Conservation (phyloP, 768 basidiomycete species). For the Suillus occidentalis region DNA sequence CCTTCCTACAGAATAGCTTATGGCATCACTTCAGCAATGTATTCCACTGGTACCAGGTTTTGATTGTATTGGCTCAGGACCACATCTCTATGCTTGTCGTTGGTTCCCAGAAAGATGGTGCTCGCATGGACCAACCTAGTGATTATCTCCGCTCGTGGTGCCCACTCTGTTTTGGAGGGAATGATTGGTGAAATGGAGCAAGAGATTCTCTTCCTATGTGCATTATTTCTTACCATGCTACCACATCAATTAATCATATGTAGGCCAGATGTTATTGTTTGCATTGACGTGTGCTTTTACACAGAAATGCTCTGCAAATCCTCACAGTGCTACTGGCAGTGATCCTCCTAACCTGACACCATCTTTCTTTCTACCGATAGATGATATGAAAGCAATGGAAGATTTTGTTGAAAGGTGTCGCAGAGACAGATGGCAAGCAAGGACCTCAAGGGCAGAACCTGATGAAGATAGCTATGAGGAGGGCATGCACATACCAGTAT, state of each 20-base stretch:
- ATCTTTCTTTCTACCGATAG: neutral
- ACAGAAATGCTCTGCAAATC: conserved; percentile 27
- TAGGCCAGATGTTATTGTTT: conserved; percentile 30
- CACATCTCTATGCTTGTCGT: conserved; percentile 13
- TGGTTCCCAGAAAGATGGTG: neutral
- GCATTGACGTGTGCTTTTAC: conserved; percentile 37
- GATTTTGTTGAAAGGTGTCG: conserved; percentile 3
- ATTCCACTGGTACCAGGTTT: conserved; percentile 26
- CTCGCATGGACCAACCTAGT: conserved; percentile 7
- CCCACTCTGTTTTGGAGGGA: conserved; percentile 28
- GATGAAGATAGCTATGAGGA: conserved; percentile 17
- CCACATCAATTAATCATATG: neutral
- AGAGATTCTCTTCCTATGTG: neutral
- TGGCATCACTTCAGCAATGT: conserved; percentile 24
- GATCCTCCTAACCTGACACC: conserved; percentile 1
- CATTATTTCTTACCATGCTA: neutral
- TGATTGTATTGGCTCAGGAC: conserved; percentile 14
- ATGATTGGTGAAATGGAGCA: neutral
- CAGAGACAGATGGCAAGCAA: neutral
- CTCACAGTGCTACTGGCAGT: conserved; percentile 4
- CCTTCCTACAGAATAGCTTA: conserved; percentile 22
- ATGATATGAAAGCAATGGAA: conserved; percentile 3
- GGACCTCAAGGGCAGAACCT: neutral
- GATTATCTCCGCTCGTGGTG: conserved; percentile 24
- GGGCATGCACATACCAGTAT: conserved; percentile 26